phyloP scores from a whole-genome alignment of 2,329 filamentous ascomycete species.

The Neoscytalidium dimidiatum region DNA sequence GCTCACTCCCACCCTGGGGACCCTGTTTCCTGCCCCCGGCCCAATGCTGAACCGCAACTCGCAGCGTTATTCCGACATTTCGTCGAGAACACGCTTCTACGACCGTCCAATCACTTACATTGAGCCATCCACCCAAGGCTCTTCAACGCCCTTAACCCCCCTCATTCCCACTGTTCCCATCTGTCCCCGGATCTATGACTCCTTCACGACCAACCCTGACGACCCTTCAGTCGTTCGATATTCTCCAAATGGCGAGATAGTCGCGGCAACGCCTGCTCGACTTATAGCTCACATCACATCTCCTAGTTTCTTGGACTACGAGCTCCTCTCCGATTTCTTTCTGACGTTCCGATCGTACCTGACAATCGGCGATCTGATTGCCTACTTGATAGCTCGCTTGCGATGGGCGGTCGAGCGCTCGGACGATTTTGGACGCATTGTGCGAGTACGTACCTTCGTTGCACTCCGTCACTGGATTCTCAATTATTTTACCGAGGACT shows the following conservation, averaged over 20 bases:
- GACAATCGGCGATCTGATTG: conserved; percentile 72
- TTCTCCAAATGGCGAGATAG: conserved; percentile 72
- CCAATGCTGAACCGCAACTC: conserved; percentile 30
- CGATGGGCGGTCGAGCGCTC: conserved; percentile 80
- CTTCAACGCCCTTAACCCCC: conserved; percentile 33
- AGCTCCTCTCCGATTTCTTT: conserved; percentile 96
- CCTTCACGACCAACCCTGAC: conserved; percentile 78
- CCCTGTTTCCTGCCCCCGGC: conserved; percentile 46
- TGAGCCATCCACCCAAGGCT: conserved; percentile 34
- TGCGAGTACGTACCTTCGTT: conserved; percentile 94
- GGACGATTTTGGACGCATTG: conserved; percentile 86
- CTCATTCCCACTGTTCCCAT: conserved; percentile 40
- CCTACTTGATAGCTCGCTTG: conserved; percentile 81
- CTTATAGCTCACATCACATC: conserved; percentile 97
- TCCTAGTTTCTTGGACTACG: conserved; percentile 93
- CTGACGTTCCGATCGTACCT: conserved; percentile 91
- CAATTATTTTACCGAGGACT: conserved; percentile 97
- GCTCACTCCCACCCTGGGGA: conserved; percentile 33
- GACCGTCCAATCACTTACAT: conserved; percentile 35
- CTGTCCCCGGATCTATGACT: conserved; percentile 75
- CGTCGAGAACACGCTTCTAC: conserved; percentile 17
- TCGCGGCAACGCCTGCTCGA: conserved; percentile 85
- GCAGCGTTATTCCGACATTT: conserved; percentile 38
- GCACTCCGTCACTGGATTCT: conserved; percentile 95
- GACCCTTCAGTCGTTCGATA: conserved; percentile 82